Evolutionary conservation across 179 eudicot genomes (phyloP).

Genomic region (Gypsophila paniculata): DNA sequence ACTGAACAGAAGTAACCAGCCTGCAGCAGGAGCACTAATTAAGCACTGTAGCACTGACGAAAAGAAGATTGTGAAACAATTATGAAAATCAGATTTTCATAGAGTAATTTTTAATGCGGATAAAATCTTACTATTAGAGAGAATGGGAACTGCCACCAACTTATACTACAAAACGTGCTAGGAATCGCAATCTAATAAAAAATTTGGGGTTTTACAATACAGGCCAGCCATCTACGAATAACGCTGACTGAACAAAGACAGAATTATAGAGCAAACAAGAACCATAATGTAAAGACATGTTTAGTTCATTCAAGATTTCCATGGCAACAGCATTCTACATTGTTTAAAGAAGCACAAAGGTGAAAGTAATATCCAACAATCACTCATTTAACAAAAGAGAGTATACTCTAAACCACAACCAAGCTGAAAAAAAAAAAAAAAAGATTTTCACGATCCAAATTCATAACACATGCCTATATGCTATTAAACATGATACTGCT

Average conservation of each 20-base stretch:
- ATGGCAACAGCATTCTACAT: neutral
- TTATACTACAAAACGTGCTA: neutral
- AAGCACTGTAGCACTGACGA: neutral
- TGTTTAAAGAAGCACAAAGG: neutral
- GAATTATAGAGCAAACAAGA: neutral
- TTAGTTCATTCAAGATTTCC: neutral
- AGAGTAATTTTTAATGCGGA: neutral
- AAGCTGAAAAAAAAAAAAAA: neutral
- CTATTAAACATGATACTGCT: neutral
- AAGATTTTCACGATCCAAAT: neutral
- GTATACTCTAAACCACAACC: neutral
- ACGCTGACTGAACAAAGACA: neutral
- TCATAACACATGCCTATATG: neutral
- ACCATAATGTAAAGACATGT: neutral
- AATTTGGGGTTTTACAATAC: neutral
- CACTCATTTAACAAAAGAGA: neutral
- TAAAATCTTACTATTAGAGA: neutral
- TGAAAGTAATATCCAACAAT: neutral
- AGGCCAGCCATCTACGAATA: neutral
- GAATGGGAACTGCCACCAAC: neutral
- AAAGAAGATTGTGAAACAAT: conserved; percentile 2
- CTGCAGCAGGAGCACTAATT: conserved; percentile 39
- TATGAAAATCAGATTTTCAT: neutral
- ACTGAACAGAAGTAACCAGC: conserved; percentile 97
- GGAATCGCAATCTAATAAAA: neutral